Evolutionary conservation across 208 protist genomes (phyloP), one percentile per base, ranked within the genome.

Genomic region (Crithidia sp.): DNA sequence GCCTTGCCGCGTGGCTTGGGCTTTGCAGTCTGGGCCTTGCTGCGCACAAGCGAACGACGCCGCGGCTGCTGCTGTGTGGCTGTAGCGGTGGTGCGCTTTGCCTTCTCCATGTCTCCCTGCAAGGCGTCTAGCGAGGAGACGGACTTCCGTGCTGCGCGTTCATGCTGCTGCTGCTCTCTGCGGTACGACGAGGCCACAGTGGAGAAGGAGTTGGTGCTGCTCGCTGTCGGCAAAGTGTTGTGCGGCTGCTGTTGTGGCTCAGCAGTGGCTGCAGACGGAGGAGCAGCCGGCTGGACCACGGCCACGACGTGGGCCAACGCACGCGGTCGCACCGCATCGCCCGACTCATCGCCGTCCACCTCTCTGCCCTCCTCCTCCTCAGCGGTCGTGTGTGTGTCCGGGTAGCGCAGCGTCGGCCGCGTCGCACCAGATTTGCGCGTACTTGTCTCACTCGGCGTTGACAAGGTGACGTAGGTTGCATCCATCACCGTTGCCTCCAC

Each of bases 151-250:
- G 28, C 28, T 28, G 28, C 28, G 28, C 28, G 28, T 1, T 28
- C 28, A 28, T 28, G 28, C 28, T 67, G 47, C 17, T 67, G 49
- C 28, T 57, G 47, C 19, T 49, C 57, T 9, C 10, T 53, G 16
- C 40, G 43, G 40, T 66, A 52, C 17, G 72, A 71, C 17, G 58
- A 77, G 43, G 45, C 57, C 6, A 65, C 64, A 3, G 45, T 76
- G 17, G 72, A 66, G 41, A 71, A 69, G 40, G 72, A 71, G 43
- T 68, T 14, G 37, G 8, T 53, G 72, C 72, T 77, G 50, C 62
- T 67, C 37, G 19, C 28, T 14, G 62, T 57, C 9, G 45, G 62
- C 19, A 45, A 6, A 0, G 47, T 16, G 14, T 43, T 41, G 28
- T 12, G 47, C 8, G 45, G 61, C 61, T 55, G n/a, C 47, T 55